Conservation (phyloP, 1,139 yeast species). For the Pichia sp. region DNA sequence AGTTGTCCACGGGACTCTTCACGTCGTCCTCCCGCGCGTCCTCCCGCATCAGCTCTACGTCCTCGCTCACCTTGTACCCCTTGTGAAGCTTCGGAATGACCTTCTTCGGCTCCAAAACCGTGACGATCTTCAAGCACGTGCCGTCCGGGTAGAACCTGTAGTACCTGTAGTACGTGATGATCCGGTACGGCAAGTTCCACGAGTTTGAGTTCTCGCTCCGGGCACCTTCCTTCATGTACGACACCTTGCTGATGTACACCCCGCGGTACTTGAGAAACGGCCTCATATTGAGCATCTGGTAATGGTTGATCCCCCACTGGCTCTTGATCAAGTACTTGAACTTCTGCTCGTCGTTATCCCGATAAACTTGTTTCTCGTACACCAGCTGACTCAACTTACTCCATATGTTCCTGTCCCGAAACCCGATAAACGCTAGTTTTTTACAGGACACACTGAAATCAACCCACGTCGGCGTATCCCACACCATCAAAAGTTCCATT, state of each 20-base stretch:
- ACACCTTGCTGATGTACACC: conserved; percentile 78
- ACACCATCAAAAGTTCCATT: conserved; percentile 45
- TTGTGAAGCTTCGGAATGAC: conserved; percentile 39
- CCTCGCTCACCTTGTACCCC: conserved; percentile 16
- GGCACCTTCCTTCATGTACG: conserved; percentile 78
- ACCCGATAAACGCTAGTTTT: conserved; percentile 58
- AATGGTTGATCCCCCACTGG: conserved; percentile 47
- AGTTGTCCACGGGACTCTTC: conserved; percentile 12
- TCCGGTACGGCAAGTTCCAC: conserved; percentile 74
- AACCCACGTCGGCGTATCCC: conserved; percentile 65
- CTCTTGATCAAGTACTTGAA: conserved; percentile 36
- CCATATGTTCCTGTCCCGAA: conserved; percentile 54
- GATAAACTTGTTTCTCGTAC: conserved; percentile 55
- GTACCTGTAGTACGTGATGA: conserved; percentile 85
- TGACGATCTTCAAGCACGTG: conserved; percentile 57
- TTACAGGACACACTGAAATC: conserved; percentile 59
- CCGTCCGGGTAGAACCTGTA: conserved; percentile 80
- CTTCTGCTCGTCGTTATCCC: conserved; percentile 29
- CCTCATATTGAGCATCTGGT: conserved; percentile 46
- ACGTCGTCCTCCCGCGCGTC: background rate
- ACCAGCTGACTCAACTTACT: conserved; percentile 47
- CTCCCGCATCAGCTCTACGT: conserved; percentile 12
- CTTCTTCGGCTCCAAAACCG: conserved; percentile 59
- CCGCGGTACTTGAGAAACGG: conserved; percentile 82
- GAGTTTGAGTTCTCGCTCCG: conserved; percentile 58